These are phyloP conservation scores for Chamaecrista fasciculata DNA, from an alignment of 306 rosid species.

Conservation along the genomic window DNA sequence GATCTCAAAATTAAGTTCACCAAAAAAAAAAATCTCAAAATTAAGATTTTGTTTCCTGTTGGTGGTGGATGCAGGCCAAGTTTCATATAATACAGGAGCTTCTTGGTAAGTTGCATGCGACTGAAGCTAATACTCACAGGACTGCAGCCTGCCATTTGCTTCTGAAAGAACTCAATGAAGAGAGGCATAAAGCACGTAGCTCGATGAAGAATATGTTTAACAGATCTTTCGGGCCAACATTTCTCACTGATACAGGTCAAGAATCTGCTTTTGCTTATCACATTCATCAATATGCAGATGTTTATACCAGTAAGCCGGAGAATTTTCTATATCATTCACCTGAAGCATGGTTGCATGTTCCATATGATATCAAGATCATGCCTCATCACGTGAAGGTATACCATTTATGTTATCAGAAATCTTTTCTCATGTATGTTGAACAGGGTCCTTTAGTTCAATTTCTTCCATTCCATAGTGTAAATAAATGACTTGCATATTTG, in stretches of 20 bases:
- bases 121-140: conserved; percentile 46
- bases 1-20: no score
- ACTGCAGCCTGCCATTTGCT: conserved; percentile 52
- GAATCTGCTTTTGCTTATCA: conserved; percentile 95
- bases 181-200: conserved; percentile 65
- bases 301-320: conserved; percentile 96
- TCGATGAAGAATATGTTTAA: conserved; percentile 82
- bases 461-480: no score
- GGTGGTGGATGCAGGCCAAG: conserved; percentile 65
- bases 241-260: conserved; percentile 85
- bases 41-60: conserved; percentile 26
- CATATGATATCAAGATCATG: conserved; percentile 91
- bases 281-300: conserved; percentile 97
- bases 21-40: conserved; percentile 20
- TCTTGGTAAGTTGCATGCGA: conserved; percentile 83
- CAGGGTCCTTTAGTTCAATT: no score
- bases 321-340: conserved; percentile 78
- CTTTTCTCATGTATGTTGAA: no score
- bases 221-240: conserved; percentile 84
- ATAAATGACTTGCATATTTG: background rate
- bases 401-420: conserved; percentile 8
- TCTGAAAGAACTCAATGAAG: conserved; percentile 64
- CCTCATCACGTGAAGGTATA: conserved; percentile 95
- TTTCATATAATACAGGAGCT: conserved; percentile 85
- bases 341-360: conserved; percentile 94